Conservation (phyloP, 345 rosid species). For the Populus pruinosa region DNA sequence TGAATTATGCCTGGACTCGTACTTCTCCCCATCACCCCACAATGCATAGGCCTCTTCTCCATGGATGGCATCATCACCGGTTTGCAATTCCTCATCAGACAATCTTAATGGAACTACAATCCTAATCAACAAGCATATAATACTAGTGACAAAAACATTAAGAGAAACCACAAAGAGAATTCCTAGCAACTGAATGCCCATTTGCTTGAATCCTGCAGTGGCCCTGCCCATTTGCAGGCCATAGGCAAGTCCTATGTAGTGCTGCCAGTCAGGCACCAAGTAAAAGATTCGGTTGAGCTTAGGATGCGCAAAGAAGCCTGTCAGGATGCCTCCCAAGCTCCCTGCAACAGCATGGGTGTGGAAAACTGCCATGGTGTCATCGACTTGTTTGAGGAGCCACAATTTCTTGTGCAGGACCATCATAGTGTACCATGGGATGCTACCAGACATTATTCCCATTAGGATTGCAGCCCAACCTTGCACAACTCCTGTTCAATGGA, state of each 20-base stretch:
- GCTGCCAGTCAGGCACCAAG: conserved; percentile 28
- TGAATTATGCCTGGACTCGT: conserved; percentile 47
- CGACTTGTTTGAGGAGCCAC: conserved; percentile 52
- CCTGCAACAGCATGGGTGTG: conserved; percentile 71
- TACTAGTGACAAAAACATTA: conserved; percentile 37
- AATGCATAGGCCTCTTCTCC: conserved; percentile 69
- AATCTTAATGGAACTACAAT: conserved; percentile 46
- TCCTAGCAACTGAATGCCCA: conserved; percentile 59
- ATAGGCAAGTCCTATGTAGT: conserved; percentile 50
- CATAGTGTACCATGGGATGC: conserved; percentile 75
- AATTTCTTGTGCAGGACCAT: conserved; percentile 70
- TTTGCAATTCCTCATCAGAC: conserved; percentile 49
- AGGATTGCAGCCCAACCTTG: conserved; percentile 74
- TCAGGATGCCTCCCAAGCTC: conserved; percentile 57
- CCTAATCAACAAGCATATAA: conserved; percentile 43
- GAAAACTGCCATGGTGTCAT: conserved; percentile 69
- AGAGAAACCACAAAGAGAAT: conserved; percentile 34
- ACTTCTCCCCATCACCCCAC: conserved; percentile 75
- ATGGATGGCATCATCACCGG: conserved; percentile 60
- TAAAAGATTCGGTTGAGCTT: conserved; percentile 58
- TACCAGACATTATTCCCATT: conserved; percentile 62
- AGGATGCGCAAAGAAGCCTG: conserved; percentile 61
- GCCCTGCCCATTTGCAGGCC: conserved; percentile 32
- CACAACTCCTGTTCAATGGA: conserved; percentile 43
- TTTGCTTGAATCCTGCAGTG: conserved; percentile 45